Percentiles rank a stretch among this genome's conserved stretches.
Conservation (phyloP, 805 yeast genomes). For the Hyphopichia homilentoma region DNA sequence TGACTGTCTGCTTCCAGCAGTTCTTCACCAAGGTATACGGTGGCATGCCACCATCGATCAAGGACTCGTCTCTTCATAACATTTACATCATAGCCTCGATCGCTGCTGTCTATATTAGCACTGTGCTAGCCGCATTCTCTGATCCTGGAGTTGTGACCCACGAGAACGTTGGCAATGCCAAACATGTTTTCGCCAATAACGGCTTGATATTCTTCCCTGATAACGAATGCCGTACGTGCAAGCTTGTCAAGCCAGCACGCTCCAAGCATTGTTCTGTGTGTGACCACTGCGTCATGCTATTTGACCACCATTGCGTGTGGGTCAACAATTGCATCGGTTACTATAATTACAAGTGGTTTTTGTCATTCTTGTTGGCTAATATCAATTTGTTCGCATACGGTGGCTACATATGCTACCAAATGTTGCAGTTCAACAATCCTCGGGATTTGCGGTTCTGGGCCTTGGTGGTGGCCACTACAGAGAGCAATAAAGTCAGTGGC, state of each 20-base stretch:
- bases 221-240: slow-evolving; percentile 47
- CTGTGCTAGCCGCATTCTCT: slow-evolving; percentile 33
- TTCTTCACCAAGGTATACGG: slow-evolving; percentile 27
- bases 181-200: slow-evolving; percentile 37
- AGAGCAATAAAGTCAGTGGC: slow-evolving; percentile 38
- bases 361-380: slow-evolving; percentile 52
- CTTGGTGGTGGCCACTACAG: slow-evolving; percentile 21
- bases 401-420: slow-evolving; percentile 27
- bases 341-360: slow-evolving; percentile 59
- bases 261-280: slow-evolving; percentile 68
- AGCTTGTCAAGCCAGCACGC: slow-evolving; percentile 49
- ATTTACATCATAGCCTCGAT: slow-evolving; percentile 29
- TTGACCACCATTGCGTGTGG: slow-evolving; percentile 65
- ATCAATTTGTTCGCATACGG: slow-evolving; percentile 39
- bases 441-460: slow-evolving; percentile 15
- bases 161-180: slow-evolving; percentile 8
- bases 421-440: slow-evolving; percentile 10
- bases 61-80: slow-evolving; percentile 7
- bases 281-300: slow-evolving; percentile 42
- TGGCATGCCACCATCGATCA: slow-evolving; percentile 9
- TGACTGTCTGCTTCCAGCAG: slow-evolving; percentile 28
- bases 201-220: slow-evolving; percentile 49
- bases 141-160: slow-evolving; percentile 40
- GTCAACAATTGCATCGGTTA: slow-evolving; percentile 73
- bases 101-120: slow-evolving; percentile 26